phyloP scores from a whole-genome alignment of 208 protist species.

The Porcisia hertigi region DNA sequence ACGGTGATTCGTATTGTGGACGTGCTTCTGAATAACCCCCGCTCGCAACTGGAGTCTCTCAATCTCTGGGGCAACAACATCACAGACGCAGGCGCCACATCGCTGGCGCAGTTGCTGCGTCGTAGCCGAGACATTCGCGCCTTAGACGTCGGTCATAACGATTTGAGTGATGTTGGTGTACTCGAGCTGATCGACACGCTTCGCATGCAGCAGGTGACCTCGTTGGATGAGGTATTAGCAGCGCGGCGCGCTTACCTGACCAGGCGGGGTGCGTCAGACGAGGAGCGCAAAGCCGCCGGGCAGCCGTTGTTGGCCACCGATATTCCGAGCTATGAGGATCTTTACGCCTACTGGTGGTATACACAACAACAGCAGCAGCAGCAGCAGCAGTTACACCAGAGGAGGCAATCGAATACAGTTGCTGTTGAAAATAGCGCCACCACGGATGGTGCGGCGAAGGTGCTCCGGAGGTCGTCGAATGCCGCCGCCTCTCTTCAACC shows the following conservation, averaged over 20 bases:
- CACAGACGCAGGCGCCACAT: conserved; percentile 60
- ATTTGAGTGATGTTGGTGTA: conserved; percentile 71
- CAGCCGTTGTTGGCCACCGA: conserved; percentile 27
- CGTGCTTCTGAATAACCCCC: conserved; percentile 49
- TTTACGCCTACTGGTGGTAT: conserved; percentile 68
- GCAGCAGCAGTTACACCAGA: conserved; percentile 3
- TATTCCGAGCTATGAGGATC: conserved; percentile 74
- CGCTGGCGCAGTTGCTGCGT: conserved; percentile 60
- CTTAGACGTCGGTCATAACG: conserved; percentile 86
- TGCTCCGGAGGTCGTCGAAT: neutral
- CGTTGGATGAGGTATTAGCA: conserved; percentile 44
- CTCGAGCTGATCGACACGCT: conserved; percentile 66
- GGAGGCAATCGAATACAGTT: neutral
- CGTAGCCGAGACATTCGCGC: conserved; percentile 61
- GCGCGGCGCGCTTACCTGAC: conserved; percentile 55
- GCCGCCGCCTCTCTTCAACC: neutral
- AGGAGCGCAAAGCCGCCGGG: conserved; percentile 47
- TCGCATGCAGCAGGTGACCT: conserved; percentile 64
- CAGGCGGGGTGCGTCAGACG: conserved; percentile 48
- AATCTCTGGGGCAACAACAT: conserved; percentile 91
- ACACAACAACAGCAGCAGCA: conserved; percentile 25
- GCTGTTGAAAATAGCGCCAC: neutral
- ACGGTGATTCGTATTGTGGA: conserved; percentile 44
- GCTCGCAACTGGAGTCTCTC: conserved; percentile 75
- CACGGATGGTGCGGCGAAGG: neutral